Evolutionary conservation across 306 rosid genomes (phyloP).

Genomic region (Alnus glutinosa): DNA sequence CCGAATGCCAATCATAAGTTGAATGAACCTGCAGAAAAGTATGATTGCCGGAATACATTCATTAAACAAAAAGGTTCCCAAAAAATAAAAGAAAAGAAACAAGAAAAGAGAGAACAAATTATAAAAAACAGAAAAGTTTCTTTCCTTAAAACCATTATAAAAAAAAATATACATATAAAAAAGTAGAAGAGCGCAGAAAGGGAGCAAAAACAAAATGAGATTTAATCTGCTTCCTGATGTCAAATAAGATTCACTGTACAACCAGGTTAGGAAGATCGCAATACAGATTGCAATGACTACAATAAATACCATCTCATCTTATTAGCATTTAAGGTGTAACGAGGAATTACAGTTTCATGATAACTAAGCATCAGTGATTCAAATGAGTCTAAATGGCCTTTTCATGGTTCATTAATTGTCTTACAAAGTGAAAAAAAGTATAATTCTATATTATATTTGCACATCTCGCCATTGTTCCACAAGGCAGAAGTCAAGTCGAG

Average conservation of each 20-base stretch:
- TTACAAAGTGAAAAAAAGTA: neutral
- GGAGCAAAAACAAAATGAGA: neutral
- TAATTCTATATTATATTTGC: conserved; percentile 12
- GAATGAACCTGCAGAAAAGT: conserved; percentile 72
- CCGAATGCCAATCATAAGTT: conserved; percentile 53
- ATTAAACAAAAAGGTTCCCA: neutral
- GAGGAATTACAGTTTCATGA: neutral
- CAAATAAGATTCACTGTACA: neutral
- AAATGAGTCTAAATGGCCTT: neutral
- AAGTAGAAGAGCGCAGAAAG: neutral
- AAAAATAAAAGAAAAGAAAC: neutral
- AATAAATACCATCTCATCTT: neutral
- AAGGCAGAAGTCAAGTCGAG: conserved; percentile 4
- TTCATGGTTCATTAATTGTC: neutral
- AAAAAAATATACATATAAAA: no score
- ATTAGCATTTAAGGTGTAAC: neutral
- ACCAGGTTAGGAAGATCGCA: neutral
- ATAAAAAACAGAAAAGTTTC: neutral
- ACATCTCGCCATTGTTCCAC: conserved; percentile 19
- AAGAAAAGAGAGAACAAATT: neutral
- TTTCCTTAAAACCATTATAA: no score
- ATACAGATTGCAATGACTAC: neutral
- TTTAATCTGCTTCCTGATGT: neutral
- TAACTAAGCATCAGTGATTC: neutral
- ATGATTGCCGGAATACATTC: conserved; percentile 25